A percentile compares a stretch with the other conserved stretches of the same genome.
These are phyloP conservation scores for Vitis hybrid DNA, from an alignment of 177 flowering plant genomes.

Conservation along the genomic window DNA sequence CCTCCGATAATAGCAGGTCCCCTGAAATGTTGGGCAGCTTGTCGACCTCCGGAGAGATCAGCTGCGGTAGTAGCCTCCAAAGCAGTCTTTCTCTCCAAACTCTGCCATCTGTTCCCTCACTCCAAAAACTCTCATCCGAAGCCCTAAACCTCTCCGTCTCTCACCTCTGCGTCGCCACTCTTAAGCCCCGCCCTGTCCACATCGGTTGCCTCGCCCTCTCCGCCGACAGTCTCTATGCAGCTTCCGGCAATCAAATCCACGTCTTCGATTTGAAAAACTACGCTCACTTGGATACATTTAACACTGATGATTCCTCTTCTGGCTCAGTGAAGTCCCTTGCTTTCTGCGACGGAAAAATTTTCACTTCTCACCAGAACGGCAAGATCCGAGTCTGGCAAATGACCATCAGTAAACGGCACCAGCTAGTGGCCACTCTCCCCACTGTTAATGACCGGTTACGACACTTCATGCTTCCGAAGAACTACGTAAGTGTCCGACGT, in stretches of 20 bases:
- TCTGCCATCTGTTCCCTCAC: conserved; percentile 74
- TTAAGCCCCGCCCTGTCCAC: conserved; percentile 31
- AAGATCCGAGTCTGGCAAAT: conserved; percentile 71
- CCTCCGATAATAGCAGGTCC: conserved; percentile 23
- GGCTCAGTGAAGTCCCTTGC: conserved; percentile 63
- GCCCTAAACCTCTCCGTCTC: conserved; percentile 31
- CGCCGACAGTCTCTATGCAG: conserved; percentile 52
- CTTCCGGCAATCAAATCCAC: conserved; percentile 51
- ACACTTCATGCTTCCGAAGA: conserved; percentile 49
- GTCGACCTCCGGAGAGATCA: conserved; percentile 24
- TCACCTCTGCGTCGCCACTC: conserved; percentile 26
- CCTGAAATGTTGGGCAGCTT: conserved; percentile 8
- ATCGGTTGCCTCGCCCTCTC: conserved; percentile 53
- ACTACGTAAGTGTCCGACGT: conserved; percentile 67
- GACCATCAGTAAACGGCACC: conserved; percentile 30
- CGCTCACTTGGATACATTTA: conserved; percentile 43
- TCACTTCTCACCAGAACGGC: conserved; percentile 79
- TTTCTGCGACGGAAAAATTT: conserved; percentile 45
- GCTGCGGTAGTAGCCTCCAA: conserved; percentile 35
- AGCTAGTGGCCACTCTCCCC: conserved; percentile 59
- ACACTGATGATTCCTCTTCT: conserved; percentile 29
- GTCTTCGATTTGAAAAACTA: conserved; percentile 47
- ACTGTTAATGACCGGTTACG: conserved; percentile 60
- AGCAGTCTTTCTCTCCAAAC: conserved; percentile 66
- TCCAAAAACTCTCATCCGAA: conserved; percentile 46